Evolutionary conservation across 1,284 basidiomycete genomes (phyloP), one percentile per base, ranked within the genome.

Genomic region (Waitea zeae): DNA sequence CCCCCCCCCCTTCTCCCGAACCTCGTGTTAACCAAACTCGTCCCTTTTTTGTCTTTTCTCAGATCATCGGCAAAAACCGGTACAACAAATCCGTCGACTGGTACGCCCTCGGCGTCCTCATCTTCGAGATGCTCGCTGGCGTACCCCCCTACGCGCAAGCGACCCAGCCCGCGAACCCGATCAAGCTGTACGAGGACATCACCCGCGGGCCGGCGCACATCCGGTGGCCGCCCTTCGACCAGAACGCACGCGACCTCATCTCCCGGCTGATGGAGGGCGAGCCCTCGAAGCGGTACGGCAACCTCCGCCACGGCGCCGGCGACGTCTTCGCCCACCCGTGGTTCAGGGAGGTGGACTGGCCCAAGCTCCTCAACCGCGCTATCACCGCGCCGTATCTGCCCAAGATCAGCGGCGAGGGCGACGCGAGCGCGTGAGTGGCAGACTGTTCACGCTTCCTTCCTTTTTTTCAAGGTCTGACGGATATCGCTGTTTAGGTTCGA

Each of bases 81-180:
- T 97, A 98, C 61, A 96, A 95, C 63, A 96, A 96, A 57, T 82
- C 76, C 45, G 93, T 98, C 1, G 95, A 98, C 51, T 98, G 93
- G 93, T 98, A 97, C 55, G 92, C 95, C 0, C 70, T 98, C 20
- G 93, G 93, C 33, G 89, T 98, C 18, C 68, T 98, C 51, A 77
- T 96, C 35, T 99, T 89, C 54, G 93, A 99, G 54, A 98, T 97
- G 82, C 78, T 96, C 41, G 78, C 84, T 3, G 86, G 84, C 4
- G 73, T 81, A 12, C 82, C 82, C 4, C 82, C 82, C 0, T 81
- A 73, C 52, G 64, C 70, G 48, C 9, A 30, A 7, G 11, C 29
- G 9, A 30, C 29, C 6, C 59, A 66, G 15, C 73, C 77, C 41
- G 62, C 61, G 33, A 74, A 74, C 42, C 76, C 71, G 20, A 67